Evolutionary conservation across 139 green algal genomes (phyloP).

Genomic region (Micromonas pusilla): DNA sequence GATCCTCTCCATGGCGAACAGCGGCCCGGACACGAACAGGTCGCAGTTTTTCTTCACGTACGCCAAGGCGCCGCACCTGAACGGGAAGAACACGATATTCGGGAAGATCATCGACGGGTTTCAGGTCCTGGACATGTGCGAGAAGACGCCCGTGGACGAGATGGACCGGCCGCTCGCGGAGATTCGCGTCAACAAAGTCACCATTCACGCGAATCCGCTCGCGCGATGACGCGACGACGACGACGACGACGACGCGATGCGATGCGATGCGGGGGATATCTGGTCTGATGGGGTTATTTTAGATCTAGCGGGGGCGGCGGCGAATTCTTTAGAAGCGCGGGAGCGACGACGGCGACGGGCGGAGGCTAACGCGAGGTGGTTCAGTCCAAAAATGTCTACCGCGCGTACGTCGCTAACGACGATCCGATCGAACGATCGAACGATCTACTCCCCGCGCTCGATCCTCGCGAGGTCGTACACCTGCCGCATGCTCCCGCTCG

Average conservation of each 20-base stretch:
- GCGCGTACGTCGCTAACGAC: too few species aligned
- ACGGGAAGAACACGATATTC: conserved; percentile 85
- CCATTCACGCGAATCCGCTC: conserved; percentile 29
- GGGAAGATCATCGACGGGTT: conserved; percentile 91
- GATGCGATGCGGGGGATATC: not conserved
- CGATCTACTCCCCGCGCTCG: conserved; percentile 1
- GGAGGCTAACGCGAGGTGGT: not conserved
- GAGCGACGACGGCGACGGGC: not conserved
- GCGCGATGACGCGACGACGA: not conserved
- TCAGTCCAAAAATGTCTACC: too few species aligned
- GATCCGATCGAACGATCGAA: too few species aligned
- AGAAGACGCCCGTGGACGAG: conserved; percentile 50
- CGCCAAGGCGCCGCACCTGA: conserved; percentile 82
- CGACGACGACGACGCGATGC: not conserved
- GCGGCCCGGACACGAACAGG: conserved; percentile 55
- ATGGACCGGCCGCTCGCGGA: conserved; percentile 17
- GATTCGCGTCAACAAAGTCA: conserved; percentile 14
- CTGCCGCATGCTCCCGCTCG: conserved; percentile 56
- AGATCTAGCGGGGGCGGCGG: not conserved
- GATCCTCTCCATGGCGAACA: conserved; percentile 95
- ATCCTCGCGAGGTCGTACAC: conserved; percentile 37
- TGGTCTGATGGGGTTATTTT: not conserved
- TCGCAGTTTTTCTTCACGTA: conserved; percentile 97
- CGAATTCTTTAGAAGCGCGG: not conserved
- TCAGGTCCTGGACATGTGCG: conserved; percentile 89